Evolutionary conservation across 106 monocot genomes (phyloP).

Genomic region (Acorus gramineus): DNA sequence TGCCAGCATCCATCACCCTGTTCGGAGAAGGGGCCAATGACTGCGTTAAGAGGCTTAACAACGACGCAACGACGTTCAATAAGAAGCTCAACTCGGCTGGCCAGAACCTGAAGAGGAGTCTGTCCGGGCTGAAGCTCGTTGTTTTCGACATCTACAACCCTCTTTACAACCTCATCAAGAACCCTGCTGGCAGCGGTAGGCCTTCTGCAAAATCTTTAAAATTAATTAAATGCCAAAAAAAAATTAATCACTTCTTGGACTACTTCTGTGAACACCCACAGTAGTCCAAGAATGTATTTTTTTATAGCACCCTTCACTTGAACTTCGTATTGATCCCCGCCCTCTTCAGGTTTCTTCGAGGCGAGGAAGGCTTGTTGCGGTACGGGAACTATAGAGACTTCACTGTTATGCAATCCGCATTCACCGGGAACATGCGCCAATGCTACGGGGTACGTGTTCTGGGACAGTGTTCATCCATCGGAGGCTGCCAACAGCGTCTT

Average conservation of each 20-base stretch:
- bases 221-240: background rate
- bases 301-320: too few species aligned
- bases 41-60: conserved; percentile 64
- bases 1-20: conserved; percentile 75
- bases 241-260: too few species aligned
- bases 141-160: conserved; percentile 74
- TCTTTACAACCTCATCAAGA: conserved; percentile 48
- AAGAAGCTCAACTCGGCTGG: conserved; percentile 36
- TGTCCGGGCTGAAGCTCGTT: conserved; percentile 53
- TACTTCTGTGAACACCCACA: background rate
- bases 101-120: conserved; percentile 27
- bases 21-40: conserved; percentile 38
- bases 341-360: conserved; percentile 59
- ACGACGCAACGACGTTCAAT: conserved; percentile 60
- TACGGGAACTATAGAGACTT: conserved; percentile 85
- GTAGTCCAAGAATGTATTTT: background rate
- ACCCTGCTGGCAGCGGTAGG: conserved; percentile 43
- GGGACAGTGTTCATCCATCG: conserved; percentile 85
- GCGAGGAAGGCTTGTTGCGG: conserved; percentile 81
- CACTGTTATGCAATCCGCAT: conserved; percentile 58
- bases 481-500: conserved; percentile 68
- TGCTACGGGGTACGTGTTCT: conserved; percentile 88
- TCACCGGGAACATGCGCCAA: conserved; percentile 78
- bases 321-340: background rate
- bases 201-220: background rate